These are phyloP conservation scores for Pseudodiploospora longispora DNA, from an alignment of 2,329 filamentous ascomycete species.

Conservation along the genomic window DNA sequence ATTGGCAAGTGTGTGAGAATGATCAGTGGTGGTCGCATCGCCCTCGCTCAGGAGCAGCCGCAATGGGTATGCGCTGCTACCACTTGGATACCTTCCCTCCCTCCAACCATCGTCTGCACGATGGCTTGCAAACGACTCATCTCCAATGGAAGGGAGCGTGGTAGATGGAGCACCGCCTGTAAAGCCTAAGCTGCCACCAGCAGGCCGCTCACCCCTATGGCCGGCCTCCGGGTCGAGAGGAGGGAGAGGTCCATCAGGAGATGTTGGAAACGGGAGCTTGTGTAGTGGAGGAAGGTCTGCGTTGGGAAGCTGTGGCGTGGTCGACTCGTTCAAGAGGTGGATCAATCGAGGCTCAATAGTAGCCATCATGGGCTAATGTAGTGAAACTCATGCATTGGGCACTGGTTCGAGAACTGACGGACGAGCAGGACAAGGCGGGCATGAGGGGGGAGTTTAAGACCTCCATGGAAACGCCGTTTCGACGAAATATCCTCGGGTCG, in stretches of 20 bases:
- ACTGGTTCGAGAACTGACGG: slow-evolving; percentile 12
- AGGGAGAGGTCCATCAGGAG: slow-evolving; percentile 38
- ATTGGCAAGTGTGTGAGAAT: slow-evolving; percentile 36
- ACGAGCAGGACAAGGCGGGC: background rate
- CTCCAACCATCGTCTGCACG: slow-evolving; percentile 32
- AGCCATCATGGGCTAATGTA: slow-evolving; percentile 42
- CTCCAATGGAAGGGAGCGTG: slow-evolving; percentile 15
- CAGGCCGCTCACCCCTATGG: slow-evolving; percentile 29
- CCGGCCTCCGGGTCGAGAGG: slow-evolving; percentile 44
- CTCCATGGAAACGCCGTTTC: background rate
- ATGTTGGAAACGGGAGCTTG: slow-evolving; percentile 34
- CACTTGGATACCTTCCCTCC: slow-evolving; percentile 15
- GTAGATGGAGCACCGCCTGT: background rate
- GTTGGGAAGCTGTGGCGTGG: slow-evolving; percentile 38
- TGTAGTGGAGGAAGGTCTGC: slow-evolving; percentile 49
- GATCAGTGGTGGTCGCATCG: slow-evolving; percentile 16
- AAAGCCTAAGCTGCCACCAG: background rate
- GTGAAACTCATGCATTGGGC: slow-evolving; percentile 19
- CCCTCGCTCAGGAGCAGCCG: slow-evolving; percentile 32
- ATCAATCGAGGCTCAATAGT: slow-evolving; percentile 62
- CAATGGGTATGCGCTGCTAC: slow-evolving; percentile 22
- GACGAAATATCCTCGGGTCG: slow-evolving; percentile 8
- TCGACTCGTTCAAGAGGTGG: slow-evolving; percentile 53
- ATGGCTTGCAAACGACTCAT: slow-evolving; percentile 15
- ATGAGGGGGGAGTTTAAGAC: background rate